Conservation (phyloP, 2,329 filamentous ascomycete genomes). For the Trichoderma aggressivum region DNA sequence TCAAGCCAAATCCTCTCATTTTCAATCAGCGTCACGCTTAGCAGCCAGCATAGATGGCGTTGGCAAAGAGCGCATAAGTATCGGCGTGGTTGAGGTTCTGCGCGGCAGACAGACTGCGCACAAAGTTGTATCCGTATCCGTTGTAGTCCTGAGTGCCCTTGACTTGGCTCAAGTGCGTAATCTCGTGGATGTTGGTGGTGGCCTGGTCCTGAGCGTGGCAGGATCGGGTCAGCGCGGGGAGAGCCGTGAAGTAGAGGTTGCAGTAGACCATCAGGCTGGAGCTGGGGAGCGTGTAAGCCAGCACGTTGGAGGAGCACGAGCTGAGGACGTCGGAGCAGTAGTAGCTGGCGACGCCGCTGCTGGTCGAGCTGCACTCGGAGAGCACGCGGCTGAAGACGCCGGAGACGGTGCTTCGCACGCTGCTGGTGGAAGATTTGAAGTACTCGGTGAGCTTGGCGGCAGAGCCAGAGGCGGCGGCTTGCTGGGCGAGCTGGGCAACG, state of each 20-base stretch:
- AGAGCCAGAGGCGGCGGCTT: slow-evolving; percentile 47
- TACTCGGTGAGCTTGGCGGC: slow-evolving; percentile 55
- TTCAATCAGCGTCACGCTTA: slow-evolving; percentile 23
- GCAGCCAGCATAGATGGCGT: slow-evolving; percentile 40
- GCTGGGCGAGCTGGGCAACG: slow-evolving; percentile 51
- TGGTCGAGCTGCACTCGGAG: slow-evolving; percentile 51
- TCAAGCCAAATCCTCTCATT: neutral
- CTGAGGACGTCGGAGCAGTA: slow-evolving; percentile 58
- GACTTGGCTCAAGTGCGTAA: slow-evolving; percentile 56
- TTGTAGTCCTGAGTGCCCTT: slow-evolving; percentile 58
- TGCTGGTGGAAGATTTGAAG: slow-evolving; percentile 56
- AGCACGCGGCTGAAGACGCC: slow-evolving; percentile 51
- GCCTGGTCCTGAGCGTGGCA: slow-evolving; percentile 66
- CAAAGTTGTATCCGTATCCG: slow-evolving; percentile 55
- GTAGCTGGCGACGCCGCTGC: slow-evolving; percentile 46
- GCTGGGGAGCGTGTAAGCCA: slow-evolving; percentile 60
- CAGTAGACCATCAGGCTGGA: slow-evolving; percentile 59
- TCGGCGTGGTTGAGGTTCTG: slow-evolving; percentile 64
- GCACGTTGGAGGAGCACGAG: slow-evolving; percentile 48
- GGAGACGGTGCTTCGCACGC: slow-evolving; percentile 48
- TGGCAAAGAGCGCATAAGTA: slow-evolving; percentile 44
- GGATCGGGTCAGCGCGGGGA: slow-evolving; percentile 45
- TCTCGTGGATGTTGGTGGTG: slow-evolving; percentile 63
- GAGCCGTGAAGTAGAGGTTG: slow-evolving; percentile 53
- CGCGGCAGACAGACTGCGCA: slow-evolving; percentile 42